Evolutionary conservation across 2,329 filamentous ascomycete genomes (phyloP).

Genomic region (Venturia carpophila): DNA sequence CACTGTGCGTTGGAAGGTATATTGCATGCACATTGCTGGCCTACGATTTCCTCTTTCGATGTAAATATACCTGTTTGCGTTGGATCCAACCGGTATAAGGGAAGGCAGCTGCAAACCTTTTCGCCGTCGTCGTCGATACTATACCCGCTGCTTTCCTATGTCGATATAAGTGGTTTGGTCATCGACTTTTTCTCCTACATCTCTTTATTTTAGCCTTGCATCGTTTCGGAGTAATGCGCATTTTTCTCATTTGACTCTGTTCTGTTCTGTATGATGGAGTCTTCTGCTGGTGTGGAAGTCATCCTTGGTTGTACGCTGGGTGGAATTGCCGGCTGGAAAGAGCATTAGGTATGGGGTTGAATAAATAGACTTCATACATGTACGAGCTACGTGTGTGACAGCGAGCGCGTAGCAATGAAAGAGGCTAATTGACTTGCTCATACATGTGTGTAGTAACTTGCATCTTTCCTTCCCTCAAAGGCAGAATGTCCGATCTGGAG

Average conservation of each 20-base stretch:
- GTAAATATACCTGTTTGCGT: neutral
- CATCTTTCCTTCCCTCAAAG: neutral
- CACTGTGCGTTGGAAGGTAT: neutral
- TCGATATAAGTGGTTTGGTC: neutral
- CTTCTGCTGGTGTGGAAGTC: neutral
- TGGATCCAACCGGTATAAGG: neutral
- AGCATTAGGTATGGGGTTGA: too few species aligned
- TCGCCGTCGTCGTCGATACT: conserved; percentile 7
- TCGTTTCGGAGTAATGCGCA: neutral
- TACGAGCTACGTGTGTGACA: too few species aligned
- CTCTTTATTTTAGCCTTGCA: neutral
- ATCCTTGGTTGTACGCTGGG: neutral
- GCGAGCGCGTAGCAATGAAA: neutral
- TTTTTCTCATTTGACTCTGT: neutral
- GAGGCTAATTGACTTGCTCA: neutral
- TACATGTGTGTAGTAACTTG: neutral
- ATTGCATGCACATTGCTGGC: neutral
- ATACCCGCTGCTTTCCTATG: conserved; percentile 6
- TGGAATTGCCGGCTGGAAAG: neutral
- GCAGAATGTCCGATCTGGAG: too few species aligned
- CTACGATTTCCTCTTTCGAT: neutral
- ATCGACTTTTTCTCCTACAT: neutral
- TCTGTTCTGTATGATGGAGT: neutral
- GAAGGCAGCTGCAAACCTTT: neutral
- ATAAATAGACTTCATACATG: neutral